Evolutionary conservation across 108 stramenopile species (phyloP).

Genomic region (Pseudonitzschia multistriata): DNA sequence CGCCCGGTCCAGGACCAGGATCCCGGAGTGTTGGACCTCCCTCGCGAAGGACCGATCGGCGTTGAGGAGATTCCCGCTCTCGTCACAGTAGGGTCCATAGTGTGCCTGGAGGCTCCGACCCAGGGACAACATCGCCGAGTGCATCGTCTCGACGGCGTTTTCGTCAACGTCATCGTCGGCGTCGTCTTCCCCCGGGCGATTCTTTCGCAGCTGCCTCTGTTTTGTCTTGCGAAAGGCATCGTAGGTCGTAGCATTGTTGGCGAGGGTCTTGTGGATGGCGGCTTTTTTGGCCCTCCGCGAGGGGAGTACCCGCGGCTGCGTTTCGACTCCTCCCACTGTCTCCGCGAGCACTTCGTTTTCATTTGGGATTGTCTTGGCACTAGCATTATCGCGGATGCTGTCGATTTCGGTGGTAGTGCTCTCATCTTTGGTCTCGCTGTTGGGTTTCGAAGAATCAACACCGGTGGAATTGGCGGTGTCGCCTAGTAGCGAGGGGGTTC

Average conservation of each 20-base stretch:
- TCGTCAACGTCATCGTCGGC: slow-evolving; percentile 31
- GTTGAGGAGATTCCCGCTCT: background rate
- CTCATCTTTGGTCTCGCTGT: background rate
- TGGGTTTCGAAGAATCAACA: background rate
- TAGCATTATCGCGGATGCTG: no score
- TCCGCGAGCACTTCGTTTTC: no score
- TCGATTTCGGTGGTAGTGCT: background rate
- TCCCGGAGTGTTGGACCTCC: slow-evolving; percentile 33
- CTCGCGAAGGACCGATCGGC: background rate
- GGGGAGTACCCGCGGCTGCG: slow-evolving; percentile 3
- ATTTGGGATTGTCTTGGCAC: no score
- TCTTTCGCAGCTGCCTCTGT: background rate
- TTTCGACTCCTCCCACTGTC: no score
- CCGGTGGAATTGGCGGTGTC: no score
- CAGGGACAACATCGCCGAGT: slow-evolving; percentile 19
- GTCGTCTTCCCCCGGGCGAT: slow-evolving; percentile 13
- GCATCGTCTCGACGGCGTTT: slow-evolving; percentile 6
- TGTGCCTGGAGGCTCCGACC: slow-evolving; percentile 26
- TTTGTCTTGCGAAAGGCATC: background rate
- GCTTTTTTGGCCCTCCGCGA: slow-evolving; percentile 15
- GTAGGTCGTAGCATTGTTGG: background rate
- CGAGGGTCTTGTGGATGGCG: background rate
- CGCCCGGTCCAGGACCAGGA: slow-evolving; percentile 70
- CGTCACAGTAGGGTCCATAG: slow-evolving; percentile 2
- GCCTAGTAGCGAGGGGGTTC: no score